These are phyloP conservation scores for Sporothrix curviconia DNA, from an alignment of 2,329 filamentous ascomycete species.

Conservation along the genomic window DNA sequence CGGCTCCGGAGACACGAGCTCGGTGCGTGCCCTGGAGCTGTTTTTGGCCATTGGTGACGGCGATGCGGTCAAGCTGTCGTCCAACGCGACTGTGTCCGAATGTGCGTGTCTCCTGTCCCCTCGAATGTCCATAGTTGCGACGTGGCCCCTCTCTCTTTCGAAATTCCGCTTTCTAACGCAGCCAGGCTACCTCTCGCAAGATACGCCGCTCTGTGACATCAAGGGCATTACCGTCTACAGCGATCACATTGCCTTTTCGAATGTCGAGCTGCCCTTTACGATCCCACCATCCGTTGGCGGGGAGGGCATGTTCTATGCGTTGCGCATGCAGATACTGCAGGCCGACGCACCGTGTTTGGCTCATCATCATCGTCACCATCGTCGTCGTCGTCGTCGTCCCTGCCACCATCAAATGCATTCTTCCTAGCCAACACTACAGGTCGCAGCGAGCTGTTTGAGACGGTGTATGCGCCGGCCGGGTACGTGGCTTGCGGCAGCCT, in stretches of 20 bases:
- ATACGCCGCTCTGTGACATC: constrained; percentile 1
- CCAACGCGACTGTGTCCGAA: background rate
- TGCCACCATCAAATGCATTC: background rate
- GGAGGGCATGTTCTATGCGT: background rate
- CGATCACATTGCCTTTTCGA: constrained; percentile 1
- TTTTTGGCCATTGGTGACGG: constrained; percentile 1
- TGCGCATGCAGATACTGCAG: constrained; percentile 8
- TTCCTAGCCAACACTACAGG: background rate
- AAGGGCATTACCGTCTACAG: constrained; percentile 2
- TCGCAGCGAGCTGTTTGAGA: constrained; percentile 6
- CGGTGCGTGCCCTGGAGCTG: constrained; percentile 5
- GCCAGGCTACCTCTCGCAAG: constrained; percentile 6
- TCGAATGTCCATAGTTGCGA: no score
- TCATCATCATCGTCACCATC: background rate
- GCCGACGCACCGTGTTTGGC: constrained; percentile 2
- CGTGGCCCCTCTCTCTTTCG: no score
- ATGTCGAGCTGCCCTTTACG: background rate
- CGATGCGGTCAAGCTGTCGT: background rate
- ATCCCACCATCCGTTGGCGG: background rate
- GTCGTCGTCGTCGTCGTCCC: background rate
- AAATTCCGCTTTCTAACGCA: background rate
- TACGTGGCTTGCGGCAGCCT: constrained; percentile 6
- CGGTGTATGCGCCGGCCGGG: background rate
- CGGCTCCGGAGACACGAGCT: background rate
- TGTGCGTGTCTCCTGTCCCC: background rate